Base-by-base conservation (phyloP, 1,284 basidiomycete genomes). In the Cutaneotrichosporon dermatis region DNA sequence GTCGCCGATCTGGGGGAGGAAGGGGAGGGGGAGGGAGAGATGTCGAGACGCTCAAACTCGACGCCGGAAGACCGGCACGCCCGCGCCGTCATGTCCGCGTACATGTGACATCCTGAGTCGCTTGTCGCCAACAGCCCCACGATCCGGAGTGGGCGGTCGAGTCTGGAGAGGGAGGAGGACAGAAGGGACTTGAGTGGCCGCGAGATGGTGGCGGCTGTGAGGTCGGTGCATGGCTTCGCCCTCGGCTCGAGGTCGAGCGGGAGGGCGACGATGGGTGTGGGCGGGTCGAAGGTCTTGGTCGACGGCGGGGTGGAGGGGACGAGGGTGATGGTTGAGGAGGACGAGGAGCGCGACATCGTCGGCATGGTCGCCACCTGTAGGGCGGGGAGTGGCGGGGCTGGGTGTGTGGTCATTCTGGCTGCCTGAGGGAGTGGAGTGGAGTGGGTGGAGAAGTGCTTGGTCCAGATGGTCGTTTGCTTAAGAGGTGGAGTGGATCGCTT, bases 41-140 rank as follows among this genome's bases (percentile, higher is more conserved):
- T 36, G 42, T 63, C 56, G 16, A 58, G 12, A 44, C 50, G 59
- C 40, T 66, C 63, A 50, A 69, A 68, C 3, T 35, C 45, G 5
- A 69, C 61, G 5, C 61, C 63, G 33, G 59, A 46, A 2, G 57
- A 45, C 42, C 46, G 46, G 44, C 61, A 68, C 10, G 64, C 61
- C 6, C 62, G 62, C 3, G 58, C 58, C 1, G 66, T 69, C 62
- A 63, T 57, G 57, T 61, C 58, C 36, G 68, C 65, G 57, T 71
- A 71, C 64, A 58, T 65, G 53, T 58, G 57, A 49, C 69, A 68
- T 0, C 68, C 69, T 16, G 54, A 45, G 54, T 69, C 69, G 10
- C 49, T 34, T 7, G 66, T 68, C 25, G 68, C 68, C 12, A 71
- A 62, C 1, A 71, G 64, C 0, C 69, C 69, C 41, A 71, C 67